phyloP scores from a whole-genome alignment of 1,284 basidiomycete species.

The Pseudozyma flocculosa region DNA sequence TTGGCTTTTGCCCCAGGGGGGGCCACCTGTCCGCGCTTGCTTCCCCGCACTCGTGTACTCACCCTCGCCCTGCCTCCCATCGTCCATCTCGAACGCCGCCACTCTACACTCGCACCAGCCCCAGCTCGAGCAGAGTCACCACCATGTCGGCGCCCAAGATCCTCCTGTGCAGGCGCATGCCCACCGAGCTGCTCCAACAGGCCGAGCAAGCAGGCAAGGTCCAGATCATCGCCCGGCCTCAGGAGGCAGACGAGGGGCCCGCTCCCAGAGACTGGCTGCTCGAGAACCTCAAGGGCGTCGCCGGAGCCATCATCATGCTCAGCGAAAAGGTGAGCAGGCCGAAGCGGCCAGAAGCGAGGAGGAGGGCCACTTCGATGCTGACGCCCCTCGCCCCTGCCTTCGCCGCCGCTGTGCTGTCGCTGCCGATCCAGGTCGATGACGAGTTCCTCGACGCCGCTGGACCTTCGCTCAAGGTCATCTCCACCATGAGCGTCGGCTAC shows the following conservation, averaged over 20 bases:
- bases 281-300: constrained; percentile 69
- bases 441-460: constrained; percentile 44
- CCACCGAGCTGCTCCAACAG: constrained; percentile 15
- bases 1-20: too few species aligned
- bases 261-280: constrained; percentile 71
- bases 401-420: too few species aligned
- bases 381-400: constrained; percentile 65
- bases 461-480: constrained; percentile 72
- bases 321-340: constrained; percentile 67
- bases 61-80: too few species aligned
- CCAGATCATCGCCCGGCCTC: constrained; percentile 68
- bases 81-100: too few species aligned
- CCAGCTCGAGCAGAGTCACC: too few species aligned
- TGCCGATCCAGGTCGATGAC: constrained; percentile 69
- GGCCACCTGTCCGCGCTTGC: too few species aligned
- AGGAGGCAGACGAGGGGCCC: constrained; percentile 61
- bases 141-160: constrained; percentile 24
- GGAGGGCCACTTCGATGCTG: background rate
- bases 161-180: constrained; percentile 23
- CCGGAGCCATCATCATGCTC: constrained; percentile 70
- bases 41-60: too few species aligned
- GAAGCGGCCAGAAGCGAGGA: background rate
- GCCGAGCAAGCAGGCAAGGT: constrained; percentile 23
- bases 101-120: too few species aligned
- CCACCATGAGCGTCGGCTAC: constrained; percentile 69